Conservation (phyloP, 148 eudicot genomes). For the Camellia sinensis region DNA sequence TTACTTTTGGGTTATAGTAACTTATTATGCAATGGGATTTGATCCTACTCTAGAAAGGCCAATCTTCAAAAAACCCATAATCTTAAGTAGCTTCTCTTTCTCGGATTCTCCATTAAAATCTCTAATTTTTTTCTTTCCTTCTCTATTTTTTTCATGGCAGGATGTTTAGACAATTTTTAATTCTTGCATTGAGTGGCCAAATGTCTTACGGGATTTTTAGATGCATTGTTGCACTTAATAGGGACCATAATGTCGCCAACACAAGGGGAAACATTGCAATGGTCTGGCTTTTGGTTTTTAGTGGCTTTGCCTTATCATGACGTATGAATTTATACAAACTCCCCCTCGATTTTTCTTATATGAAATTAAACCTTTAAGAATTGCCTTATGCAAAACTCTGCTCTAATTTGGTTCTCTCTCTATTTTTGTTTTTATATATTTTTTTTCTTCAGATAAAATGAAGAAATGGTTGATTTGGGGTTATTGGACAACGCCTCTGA, state of each 20-base stretch:
- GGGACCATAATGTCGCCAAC: neutral
- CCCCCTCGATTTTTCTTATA: neutral
- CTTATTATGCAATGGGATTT: neutral
- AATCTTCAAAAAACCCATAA: neutral
- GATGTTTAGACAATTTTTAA: neutral
- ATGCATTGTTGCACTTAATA: neutral
- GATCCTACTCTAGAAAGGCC: neutral
- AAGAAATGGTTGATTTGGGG: slow-evolving; percentile 5
- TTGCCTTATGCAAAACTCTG: neutral
- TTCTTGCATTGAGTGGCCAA: neutral
- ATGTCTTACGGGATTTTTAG: neutral
- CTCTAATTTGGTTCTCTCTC: neutral
- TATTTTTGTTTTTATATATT: neutral
- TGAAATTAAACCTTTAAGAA: neutral
- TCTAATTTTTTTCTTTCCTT: neutral
- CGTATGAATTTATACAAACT: neutral
- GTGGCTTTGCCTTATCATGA: neutral
- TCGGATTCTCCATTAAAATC: neutral
- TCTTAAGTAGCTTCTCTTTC: neutral
- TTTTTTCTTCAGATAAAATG: neutral
- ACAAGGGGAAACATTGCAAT: neutral
- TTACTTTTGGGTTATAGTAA: neutral
- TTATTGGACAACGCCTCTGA: neutral
- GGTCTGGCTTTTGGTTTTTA: slow-evolving; percentile 5
- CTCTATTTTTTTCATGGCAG: neutral